Evolutionary conservation across 345 rosid genomes (phyloP), one percentile per base, ranked within the genome.

Genomic region (Eucalyptus pauciflora): DNA sequence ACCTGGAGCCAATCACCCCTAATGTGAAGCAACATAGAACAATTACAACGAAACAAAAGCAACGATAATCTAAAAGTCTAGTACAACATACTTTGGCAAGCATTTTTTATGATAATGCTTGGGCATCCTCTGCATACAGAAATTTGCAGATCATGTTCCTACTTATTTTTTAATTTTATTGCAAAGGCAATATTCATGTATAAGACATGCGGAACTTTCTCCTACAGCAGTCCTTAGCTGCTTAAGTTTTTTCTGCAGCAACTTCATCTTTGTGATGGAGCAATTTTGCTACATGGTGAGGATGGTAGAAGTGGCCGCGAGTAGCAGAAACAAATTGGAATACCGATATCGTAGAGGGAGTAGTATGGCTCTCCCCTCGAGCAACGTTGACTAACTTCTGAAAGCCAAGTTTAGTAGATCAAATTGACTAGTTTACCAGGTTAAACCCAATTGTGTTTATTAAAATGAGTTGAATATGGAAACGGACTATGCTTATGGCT

Each of bases 71-170:
- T 24, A 86, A 69, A 87, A 87, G 51, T 22, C 13, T 37, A n/a
- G n/a, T n/a, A n/a, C n/a, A n/a, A n/a, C n/a, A n/a, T n/a, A n/a
- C n/a, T n/a, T n/a, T n/a, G n/a, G 99, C 92, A 98, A 93, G 94
- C 99, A 97, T 92, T 97, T 97, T 87, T 95, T 90, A 89, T 98
- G 99, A 92, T 96, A 97, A 88, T 97, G 92, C 85, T 92, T 95
- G 45, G 98, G 99, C 88, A 98, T 37, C 97, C 96, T 91, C 98
- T 94, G 91, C 99, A 97, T 49, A 97, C 93, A 91, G 99, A 97
- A 93, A 97, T 94, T 69, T 97, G 99, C 90, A 95, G 87, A 37
- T 95, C 91, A 50, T 27, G 10, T 31, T 87, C 94, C 90, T 93
- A 89, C 94, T 95, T 96, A 87, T 94, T 92, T 92, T 98, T 98